Evolutionary conservation across 306 rosid species (phyloP).

Genomic region (Gillenia trifoliata): DNA sequence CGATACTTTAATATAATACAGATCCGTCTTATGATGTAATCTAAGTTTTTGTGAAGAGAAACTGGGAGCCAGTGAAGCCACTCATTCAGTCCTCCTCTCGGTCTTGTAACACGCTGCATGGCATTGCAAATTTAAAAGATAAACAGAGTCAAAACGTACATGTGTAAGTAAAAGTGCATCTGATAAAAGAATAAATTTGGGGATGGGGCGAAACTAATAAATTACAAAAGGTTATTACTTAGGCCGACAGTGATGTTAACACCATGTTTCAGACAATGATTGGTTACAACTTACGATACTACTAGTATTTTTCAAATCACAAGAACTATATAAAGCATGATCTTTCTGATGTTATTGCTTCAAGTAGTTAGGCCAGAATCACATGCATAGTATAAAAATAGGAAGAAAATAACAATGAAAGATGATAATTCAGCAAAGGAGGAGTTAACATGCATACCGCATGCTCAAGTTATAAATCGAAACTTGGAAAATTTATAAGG

Average conservation of each 20-base stretch:
- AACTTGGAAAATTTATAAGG: not conserved
- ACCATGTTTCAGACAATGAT: not conserved
- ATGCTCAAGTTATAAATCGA: not conserved
- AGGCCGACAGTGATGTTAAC: not conserved
- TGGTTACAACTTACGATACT: not conserved
- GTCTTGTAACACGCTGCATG: slow-evolving; percentile 83
- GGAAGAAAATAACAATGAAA: not conserved
- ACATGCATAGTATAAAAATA: not conserved
- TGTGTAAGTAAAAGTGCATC: not conserved
- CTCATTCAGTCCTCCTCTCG: slow-evolving; percentile 74
- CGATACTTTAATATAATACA: slow-evolving; percentile 34
- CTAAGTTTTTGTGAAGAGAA: slow-evolving; percentile 59
- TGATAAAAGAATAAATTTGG: no score
- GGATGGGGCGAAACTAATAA: not conserved
- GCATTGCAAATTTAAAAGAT: not conserved
- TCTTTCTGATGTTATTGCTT: not conserved
- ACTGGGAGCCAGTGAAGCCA: slow-evolving; percentile 98
- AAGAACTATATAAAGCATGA: not conserved
- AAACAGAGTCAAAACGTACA: not conserved
- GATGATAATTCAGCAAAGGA: no score
- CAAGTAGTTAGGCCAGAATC: not conserved
- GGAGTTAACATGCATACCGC: not conserved
- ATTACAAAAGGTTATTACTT: not conserved
- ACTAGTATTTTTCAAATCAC: not conserved
- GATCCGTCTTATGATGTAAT: slow-evolving; percentile 46